Base-by-base conservation (phyloP, 2,329 filamentous ascomycete genomes). In the Verticillium tricorpus region DNA sequence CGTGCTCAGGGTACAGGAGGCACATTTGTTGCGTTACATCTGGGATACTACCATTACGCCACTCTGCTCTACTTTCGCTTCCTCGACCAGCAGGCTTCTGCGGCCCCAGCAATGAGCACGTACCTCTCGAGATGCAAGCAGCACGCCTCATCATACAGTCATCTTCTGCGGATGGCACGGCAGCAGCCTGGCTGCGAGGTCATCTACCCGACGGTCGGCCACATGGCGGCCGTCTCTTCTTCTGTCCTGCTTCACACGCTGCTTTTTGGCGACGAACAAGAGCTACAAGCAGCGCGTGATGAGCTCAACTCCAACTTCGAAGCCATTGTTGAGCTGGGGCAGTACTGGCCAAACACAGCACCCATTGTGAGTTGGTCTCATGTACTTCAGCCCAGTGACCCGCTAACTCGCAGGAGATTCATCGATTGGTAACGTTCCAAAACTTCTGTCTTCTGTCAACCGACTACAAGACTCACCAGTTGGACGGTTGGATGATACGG, bases 31-130 rank as follows among this genome's bases (percentile, higher is more conserved):
- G 71, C 73, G 15, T 64, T 77, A n/a, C 75, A 77, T 59, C 61
- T 77, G 0, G 73, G 70, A 1, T 76, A 70, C 60, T 70, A 77
- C 56, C 73, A 78, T 61, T 78, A 77, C 61, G 65, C 71, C 1
- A 74, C 71, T 0, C 62, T 77, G n/a, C 69, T 78, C 12, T 77
- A 72, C 58, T 78, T 75, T 60, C 72, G 69, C 15, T 77, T 71
- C 58, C 69, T 77, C 2, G 74, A 76, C 35, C 59, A 59, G 7
- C 59, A 66, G n/a, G 60, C 35, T 2, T 15, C 39, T 5, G 25
- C 17, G 31, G n/a, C 50, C 2, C 22, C 32, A 4, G 8, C 19
- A 5, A 22, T 31, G 5, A 15, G 40, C 3, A 7, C 19, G 12
- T 65, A 66, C 35, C 62, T 63, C 17, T 54, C 63, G 22, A 62